Evolutionary conservation across 139 green algal genomes (phyloP), one percentile per base, ranked within the genome.

Genomic region (Nannochloris sp.): DNA sequence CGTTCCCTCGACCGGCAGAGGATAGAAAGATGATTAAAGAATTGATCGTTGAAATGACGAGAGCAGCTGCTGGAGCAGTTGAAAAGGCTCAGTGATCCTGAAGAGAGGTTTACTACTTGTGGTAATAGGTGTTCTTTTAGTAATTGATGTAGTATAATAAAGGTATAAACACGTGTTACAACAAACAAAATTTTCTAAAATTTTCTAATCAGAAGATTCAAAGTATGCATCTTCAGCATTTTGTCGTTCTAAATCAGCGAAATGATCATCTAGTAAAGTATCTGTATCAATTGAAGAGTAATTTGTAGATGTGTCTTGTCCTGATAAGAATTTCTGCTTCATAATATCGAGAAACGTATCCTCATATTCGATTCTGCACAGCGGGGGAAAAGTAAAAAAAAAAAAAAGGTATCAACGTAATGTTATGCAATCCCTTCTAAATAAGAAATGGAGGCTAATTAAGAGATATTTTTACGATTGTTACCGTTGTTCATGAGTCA

Each of bases 161-260:
- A n/a, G n/a, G n/a, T n/a, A n/a, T n/a, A n/a, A n/a, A n/a, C n/a
- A n/a, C n/a, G n/a, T n/a, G n/a, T n/a, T n/a, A n/a, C n/a, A n/a
- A n/a, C n/a, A n/a, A n/a, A n/a, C n/a, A n/a, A n/a, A n/a, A n/a
- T n/a, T n/a, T n/a, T n/a, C n/a, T n/a, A n/a, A n/a, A n/a, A n/a
- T n/a, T n/a, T n/a, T n/a, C n/a, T n/a, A n/a, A n/a, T n/a, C n/a
- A n/a, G n/a, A n/a, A n/a, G n/a, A n/a, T n/a, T 86, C 79, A 71
- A 90, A 89, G 59, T 83, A 84, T 1, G 54, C 64, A 33, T 90
- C 89, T 56, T 92, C 70, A n/a, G 87, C 85, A 54, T 89, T 70
- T 39, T 79, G 63, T 35, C 38, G 55, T 32, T 63, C 60, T 64
- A 83, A 30, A 8, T 53, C 70, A 6, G 70, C 74, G 74, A 72